Base-by-base conservation (phyloP, 805 yeast genomes). In the Wickerhamomyces tratensis region DNA sequence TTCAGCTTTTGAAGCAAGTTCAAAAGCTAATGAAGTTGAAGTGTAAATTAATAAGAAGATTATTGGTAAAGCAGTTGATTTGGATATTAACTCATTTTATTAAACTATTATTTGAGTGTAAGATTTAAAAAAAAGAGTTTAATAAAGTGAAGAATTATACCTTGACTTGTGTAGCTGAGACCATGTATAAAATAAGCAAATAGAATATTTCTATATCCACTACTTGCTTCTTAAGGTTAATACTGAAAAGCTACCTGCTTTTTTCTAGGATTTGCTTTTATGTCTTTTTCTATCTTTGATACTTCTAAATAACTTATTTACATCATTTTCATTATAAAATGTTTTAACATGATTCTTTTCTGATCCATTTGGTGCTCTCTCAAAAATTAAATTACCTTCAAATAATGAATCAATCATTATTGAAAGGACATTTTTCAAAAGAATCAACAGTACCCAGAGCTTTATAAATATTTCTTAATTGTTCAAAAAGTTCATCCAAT, bases 221-320 rank as follows among this genome's bases (percentile, higher is more conserved):
- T 20, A 20, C 20, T 20, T 20, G 20, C 20, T 20, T 20, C 20
- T 20, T 20, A 20, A 20, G 20, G 20, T 20, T 20, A 20, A n/a
- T n/a, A n/a, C n/a, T n/a, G n/a, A n/a, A n/a, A n/a, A n/a, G n/a
- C n/a, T n/a, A n/a, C n/a, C n/a, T n/a, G n/a, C 6, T 67, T 67
- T 51, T 67, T 68, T 48, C 58, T 64, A 42, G 72, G 71, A 5
- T 45, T 63, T 1, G 59, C 68, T 5, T 61, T 67, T 42, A 54
- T 58, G 11, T 39, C 60, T 27, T 14, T 47, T 49, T 34, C 53
- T 37, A 44, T 52, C 56, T 42, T 52, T 54, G 7, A 49, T 44
- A 41, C 55, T 48, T 39, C 43, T 54, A n/a, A 53, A 36, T 35
- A 52, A 40, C 29, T 46, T 54, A 11, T 44, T 47, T 25, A 52